A percentile compares a stretch with the other conserved stretches of the same genome.
phyloP scores from a whole-genome alignment of 306 rosid species.

The Luffa acutangula region DNA sequence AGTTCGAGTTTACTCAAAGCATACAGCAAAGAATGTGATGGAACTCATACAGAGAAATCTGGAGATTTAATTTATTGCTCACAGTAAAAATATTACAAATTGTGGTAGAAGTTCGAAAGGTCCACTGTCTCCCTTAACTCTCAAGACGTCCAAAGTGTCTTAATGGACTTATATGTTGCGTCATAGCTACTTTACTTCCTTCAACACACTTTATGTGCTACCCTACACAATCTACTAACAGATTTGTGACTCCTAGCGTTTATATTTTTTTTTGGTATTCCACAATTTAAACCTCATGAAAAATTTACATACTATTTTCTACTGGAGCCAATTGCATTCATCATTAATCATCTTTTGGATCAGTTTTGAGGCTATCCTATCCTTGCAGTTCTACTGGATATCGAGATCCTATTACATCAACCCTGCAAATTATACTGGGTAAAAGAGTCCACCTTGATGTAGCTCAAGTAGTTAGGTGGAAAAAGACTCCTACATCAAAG shows the following conservation, averaged over 20 bases:
- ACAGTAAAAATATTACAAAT: neutral
- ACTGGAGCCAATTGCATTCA: neutral
- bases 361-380: neutral
- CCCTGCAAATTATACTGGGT: constrained; percentile 82
- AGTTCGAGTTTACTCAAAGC: neutral
- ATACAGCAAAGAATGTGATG: neutral
- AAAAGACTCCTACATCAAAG: constrained; percentile 49
- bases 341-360: neutral
- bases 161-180: neutral
- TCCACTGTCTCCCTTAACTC: neutral
- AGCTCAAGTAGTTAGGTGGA: constrained; percentile 97
- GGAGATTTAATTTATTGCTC: neutral
- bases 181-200: neutral
- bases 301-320: neutral
- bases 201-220: neutral
- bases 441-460: constrained; percentile 73
- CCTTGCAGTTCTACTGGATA: constrained; percentile 77
- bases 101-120: neutral
- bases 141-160: neutral
- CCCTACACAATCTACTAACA: neutral
- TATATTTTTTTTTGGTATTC: neutral
- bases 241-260: neutral
- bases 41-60: neutral
- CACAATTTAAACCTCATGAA: neutral
- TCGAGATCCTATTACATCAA: constrained; percentile 86